These are phyloP conservation scores for Pezicula carpinea DNA, from an alignment of 2,329 filamentous ascomycete genomes.

Conservation along the genomic window DNA sequence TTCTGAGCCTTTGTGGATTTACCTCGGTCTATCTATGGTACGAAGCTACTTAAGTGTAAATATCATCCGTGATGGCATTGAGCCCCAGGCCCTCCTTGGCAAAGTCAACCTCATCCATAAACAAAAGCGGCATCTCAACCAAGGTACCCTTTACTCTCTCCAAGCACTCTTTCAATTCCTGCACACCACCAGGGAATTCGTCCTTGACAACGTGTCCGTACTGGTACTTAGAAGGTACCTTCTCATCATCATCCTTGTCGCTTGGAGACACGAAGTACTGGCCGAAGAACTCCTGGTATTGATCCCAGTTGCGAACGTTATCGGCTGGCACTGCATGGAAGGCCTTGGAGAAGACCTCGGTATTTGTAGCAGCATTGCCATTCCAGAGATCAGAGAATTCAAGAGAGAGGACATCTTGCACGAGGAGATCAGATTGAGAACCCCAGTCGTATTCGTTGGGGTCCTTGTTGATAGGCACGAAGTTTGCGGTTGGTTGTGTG, in stretches of 20 bases:
- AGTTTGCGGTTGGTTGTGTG: slow-evolving; percentile 66
- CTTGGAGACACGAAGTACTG: slow-evolving; percentile 58
- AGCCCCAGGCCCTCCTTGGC: slow-evolving; percentile 74
- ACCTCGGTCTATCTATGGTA: neutral
- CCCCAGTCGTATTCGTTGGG: slow-evolving; percentile 73
- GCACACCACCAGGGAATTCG: slow-evolving; percentile 68
- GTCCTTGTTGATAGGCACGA: slow-evolving; percentile 64
- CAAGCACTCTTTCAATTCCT: slow-evolving; percentile 68
- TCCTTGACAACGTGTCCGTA: slow-evolving; percentile 85
- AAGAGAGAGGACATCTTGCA: slow-evolving; percentile 67
- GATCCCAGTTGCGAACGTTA: slow-evolving; percentile 62
- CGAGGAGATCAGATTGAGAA: slow-evolving; percentile 60
- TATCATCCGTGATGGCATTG: slow-evolving; percentile 66
- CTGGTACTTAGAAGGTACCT: slow-evolving; percentile 57
- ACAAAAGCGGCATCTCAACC: slow-evolving; percentile 88
- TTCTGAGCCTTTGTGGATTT: too few relatives aligned
- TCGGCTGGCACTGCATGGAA: slow-evolving; percentile 78
- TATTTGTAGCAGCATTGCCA: slow-evolving; percentile 69
- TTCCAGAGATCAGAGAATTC: slow-evolving; percentile 71
- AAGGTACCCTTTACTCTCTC: slow-evolving; percentile 63
- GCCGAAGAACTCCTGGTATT: slow-evolving; percentile 69
- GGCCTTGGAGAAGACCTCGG: slow-evolving; percentile 71
- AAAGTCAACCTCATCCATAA: slow-evolving; percentile 78
- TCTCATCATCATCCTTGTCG: slow-evolving; percentile 35
- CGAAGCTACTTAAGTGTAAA: slow-evolving; percentile 53